Conservation (phyloP, 495 filamentous ascomycete species). For the Aspergillus hancockii region DNA sequence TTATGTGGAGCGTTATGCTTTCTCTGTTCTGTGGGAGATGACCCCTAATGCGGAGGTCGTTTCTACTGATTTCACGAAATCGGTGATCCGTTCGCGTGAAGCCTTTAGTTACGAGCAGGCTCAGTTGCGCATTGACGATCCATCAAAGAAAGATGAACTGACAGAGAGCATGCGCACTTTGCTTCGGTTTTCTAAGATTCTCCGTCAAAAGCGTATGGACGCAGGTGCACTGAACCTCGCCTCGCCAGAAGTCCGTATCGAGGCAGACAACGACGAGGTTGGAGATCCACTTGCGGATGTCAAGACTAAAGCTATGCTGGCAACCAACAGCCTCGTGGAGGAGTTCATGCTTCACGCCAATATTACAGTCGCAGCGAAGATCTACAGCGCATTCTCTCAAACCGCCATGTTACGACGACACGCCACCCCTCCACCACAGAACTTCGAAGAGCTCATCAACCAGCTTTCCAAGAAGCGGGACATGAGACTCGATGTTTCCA, state of each 20-base stretch:
- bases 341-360: conserved; percentile 99
- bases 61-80: conserved; percentile 84
- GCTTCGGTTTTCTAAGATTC: conserved; percentile 85
- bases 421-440: conserved; percentile 86
- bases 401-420: conserved; percentile 92
- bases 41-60: conserved; percentile 83
- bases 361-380: conserved; percentile 84
- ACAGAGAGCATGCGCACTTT: conserved; percentile 88
- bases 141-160: conserved; percentile 79
- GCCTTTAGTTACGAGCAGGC: conserved; percentile 98
- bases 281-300: conserved; percentile 90
- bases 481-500: conserved; percentile 76
- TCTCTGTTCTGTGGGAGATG: conserved; percentile 93
- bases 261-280: conserved; percentile 92
- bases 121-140: conserved; percentile 88
- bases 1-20: conserved; percentile 95
- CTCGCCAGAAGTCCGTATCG: conserved; percentile 91
- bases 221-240: conserved; percentile 93
- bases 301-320: conserved; percentile 89
- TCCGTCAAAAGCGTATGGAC: conserved; percentile 94
- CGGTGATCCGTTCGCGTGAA: conserved; percentile 95
- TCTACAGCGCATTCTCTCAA: conserved; percentile 87
- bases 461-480: conserved; percentile 84
- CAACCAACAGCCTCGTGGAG: conserved; percentile 95
- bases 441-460: conserved; percentile 90